phyloP scores from a whole-genome alignment of 2,329 filamentous ascomycete genomes.

The Parascedosporium putredinis region DNA sequence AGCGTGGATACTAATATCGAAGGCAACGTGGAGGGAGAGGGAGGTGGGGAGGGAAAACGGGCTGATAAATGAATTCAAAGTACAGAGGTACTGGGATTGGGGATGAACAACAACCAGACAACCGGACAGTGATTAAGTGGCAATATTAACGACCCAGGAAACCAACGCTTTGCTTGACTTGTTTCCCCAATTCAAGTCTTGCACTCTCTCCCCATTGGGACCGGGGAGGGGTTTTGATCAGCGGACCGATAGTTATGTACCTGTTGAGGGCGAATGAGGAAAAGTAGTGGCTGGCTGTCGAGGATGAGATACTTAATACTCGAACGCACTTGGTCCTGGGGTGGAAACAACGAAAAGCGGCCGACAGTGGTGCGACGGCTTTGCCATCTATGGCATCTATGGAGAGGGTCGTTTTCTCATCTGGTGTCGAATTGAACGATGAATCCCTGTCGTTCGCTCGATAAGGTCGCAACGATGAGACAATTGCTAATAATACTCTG shows the following conservation, averaged over 20 bases:
- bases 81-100: too few species aligned
- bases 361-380: background rate
- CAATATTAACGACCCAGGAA: too few species aligned
- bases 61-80: too few species aligned
- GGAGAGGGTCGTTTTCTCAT: background rate
- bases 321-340: too few species aligned
- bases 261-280: background rate
- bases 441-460: background rate
- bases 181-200: background rate
- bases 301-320: too few species aligned
- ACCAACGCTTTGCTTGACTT: too few species aligned
- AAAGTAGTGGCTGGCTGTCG: background rate
- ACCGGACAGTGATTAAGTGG: too few species aligned
- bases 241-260: background rate
- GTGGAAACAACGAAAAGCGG: background rate
- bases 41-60: too few species aligned
- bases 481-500: background rate
- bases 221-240: background rate
- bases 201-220: background rate
- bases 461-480: background rate
- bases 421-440: background rate
- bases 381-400: background rate
- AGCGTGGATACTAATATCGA: too few species aligned
- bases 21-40: too few species aligned
- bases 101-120: too few species aligned